Conservation (phyloP, 192 early-diverging fungal species). For the Podila epigama region DNA sequence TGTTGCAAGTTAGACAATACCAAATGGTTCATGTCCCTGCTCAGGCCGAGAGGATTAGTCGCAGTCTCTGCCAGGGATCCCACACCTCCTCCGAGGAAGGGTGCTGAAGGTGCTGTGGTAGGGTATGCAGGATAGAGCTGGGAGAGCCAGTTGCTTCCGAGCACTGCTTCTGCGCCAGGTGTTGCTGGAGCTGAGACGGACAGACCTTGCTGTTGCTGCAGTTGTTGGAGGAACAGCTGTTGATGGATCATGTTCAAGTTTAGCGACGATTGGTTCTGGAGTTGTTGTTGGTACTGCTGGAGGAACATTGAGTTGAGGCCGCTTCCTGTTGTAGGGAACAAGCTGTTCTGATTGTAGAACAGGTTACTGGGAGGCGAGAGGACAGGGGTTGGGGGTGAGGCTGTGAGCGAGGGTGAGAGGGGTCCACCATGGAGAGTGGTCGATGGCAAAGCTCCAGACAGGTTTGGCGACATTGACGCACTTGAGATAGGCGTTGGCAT, state of each 20-base stretch:
- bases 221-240: neutral
- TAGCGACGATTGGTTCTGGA: constrained; percentile 19
- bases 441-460: neutral
- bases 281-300: constrained; percentile 41
- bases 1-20: neutral
- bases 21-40: neutral
- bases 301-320: constrained; percentile 24
- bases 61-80: too few species aligned
- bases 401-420: constrained; percentile 35
- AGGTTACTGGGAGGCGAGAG: constrained; percentile 21
- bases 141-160: neutral
- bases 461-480: constrained; percentile 20
- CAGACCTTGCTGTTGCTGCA: constrained; percentile 6
- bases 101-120: neutral
- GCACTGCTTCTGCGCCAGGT: neutral
- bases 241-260: constrained; percentile 1
- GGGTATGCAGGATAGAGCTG: neutral
- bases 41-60: too few species aligned
- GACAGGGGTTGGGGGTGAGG: constrained; percentile 40
- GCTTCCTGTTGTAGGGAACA: too few species aligned
- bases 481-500: constrained; percentile 25
- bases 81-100: too few species aligned
- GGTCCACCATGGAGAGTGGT: constrained; percentile 18
- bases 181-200: neutral
- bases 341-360: neutral